Conservation (phyloP, 2,329 filamentous ascomycete species). For the Phialocephala sp. region DNA sequence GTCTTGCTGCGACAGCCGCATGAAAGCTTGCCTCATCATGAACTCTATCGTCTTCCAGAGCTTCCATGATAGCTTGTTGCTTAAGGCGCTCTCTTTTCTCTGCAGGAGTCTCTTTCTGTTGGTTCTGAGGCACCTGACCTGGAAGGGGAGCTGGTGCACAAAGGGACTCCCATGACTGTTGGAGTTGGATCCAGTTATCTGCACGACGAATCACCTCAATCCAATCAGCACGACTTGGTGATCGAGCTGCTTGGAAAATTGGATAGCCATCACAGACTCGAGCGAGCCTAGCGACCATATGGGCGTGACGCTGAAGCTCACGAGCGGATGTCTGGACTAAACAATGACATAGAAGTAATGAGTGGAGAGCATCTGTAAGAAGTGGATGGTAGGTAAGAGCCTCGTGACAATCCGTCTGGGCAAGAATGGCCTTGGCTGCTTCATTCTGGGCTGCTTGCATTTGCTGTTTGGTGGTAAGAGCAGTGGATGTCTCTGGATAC, state of each 20-base stretch:
- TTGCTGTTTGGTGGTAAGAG: constrained; percentile 42
- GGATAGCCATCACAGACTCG: constrained; percentile 81
- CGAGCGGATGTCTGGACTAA: constrained; percentile 79
- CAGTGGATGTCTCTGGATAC: constrained; percentile 58
- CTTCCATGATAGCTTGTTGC: constrained; percentile 70
- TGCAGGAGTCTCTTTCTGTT: constrained; percentile 53
- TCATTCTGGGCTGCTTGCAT: constrained; percentile 41
- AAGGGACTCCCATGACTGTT: constrained; percentile 71
- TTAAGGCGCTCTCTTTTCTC: constrained; percentile 64
- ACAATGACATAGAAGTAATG: constrained; percentile 77
- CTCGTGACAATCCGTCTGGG: constrained; percentile 58
- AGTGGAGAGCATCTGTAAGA: constrained; percentile 78
- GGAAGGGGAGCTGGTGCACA: constrained; percentile 66
- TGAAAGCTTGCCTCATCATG: constrained; percentile 70
- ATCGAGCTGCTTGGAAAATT: constrained; percentile 75
- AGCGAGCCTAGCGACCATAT: constrained; percentile 79
- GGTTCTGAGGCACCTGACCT: constrained; percentile 41
- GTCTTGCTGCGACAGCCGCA: constrained; percentile 64
- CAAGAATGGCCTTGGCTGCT: constrained; percentile 44
- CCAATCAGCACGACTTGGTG: constrained; percentile 79
- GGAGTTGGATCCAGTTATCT: constrained; percentile 72
- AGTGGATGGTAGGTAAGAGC: constrained; percentile 81
- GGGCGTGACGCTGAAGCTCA: constrained; percentile 78
- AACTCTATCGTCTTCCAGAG: constrained; percentile 70
- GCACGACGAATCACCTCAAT: constrained; percentile 72